A percentile compares a stretch with the other conserved stretches of the same genome.
Conservation (phyloP, 1,284 basidiomycete species). For the Moesziomyces antarcticus region DNA sequence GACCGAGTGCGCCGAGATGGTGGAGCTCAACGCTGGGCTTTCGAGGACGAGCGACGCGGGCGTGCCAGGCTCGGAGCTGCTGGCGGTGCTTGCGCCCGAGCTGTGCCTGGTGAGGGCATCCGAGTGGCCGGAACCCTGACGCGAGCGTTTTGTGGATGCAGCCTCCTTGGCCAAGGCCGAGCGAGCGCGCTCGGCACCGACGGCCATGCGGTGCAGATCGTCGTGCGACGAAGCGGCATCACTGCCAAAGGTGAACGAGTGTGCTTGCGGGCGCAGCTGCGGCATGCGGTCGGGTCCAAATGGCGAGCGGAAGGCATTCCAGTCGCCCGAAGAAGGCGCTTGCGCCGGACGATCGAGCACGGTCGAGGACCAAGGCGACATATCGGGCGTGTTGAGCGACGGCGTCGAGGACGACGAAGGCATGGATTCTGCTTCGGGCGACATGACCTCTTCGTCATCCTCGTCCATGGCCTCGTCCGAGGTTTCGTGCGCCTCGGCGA, state of each 20-base stretch:
- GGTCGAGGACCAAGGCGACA: slow-evolving; percentile 41
- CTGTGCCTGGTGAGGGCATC: slow-evolving; percentile 30
- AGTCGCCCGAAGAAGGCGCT: slow-evolving; percentile 19
- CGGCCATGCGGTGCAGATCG: slow-evolving; percentile 49
- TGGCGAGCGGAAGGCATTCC: slow-evolving; percentile 50
- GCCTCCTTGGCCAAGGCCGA: slow-evolving; percentile 11
- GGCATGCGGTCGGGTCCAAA: slow-evolving; percentile 40
- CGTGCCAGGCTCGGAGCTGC: slow-evolving; percentile 57
- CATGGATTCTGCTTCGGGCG: slow-evolving; percentile 29
- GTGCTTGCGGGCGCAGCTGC: slow-evolving; percentile 36
- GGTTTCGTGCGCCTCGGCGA: slow-evolving; percentile 33
- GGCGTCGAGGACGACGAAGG: slow-evolving; percentile 42
- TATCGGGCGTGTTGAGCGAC: slow-evolving; percentile 43
- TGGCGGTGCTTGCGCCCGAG: slow-evolving; percentile 53
- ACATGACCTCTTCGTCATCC: slow-evolving; percentile 31
- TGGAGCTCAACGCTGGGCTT: slow-evolving; percentile 35
- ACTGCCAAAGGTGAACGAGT: slow-evolving; percentile 39
- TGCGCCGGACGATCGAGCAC: slow-evolving; percentile 24
- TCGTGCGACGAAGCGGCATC: slow-evolving; percentile 24
- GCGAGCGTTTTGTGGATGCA: slow-evolving; percentile 24
- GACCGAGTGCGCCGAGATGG: slow-evolving; percentile 27
- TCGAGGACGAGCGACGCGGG: slow-evolving; percentile 42
- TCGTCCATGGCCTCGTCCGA: slow-evolving; percentile 37
- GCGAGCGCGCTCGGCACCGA: slow-evolving; percentile 39
- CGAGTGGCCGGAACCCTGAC: slow-evolving; percentile 33